A percentile compares a stretch with the other conserved stretches of the same genome.
phyloP scores from a whole-genome alignment of 306 rosid species.

The Sophora flavescens region DNA sequence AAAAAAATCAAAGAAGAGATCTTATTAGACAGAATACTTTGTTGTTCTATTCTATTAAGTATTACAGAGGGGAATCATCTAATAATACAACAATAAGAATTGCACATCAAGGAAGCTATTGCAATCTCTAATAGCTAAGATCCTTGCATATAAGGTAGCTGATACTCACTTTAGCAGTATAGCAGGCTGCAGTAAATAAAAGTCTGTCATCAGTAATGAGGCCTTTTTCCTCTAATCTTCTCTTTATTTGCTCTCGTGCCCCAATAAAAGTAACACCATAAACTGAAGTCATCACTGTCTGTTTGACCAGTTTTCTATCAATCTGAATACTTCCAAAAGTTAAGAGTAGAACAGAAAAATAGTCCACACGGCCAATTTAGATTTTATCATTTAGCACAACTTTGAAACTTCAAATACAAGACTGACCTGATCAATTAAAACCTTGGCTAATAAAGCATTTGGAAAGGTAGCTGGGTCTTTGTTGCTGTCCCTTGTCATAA shows the following conservation, averaged over 20 bases:
- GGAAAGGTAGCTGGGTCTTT: slow-evolving; percentile 72
- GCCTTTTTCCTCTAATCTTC: slow-evolving; percentile 86
- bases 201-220: slow-evolving; percentile 73
- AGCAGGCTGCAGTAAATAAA: slow-evolving; percentile 77
- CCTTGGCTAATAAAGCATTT: slow-evolving; percentile 70
- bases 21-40: slow-evolving; percentile 13
- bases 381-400: slow-evolving; percentile 29
- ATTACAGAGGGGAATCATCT: neutral
- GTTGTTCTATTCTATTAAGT: neutral
- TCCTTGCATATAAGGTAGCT: slow-evolving; percentile 9
- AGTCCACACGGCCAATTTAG: slow-evolving; percentile 9
- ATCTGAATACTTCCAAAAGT: slow-evolving; percentile 67
- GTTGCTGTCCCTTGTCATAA: slow-evolving; percentile 74
- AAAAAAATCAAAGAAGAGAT: neutral
- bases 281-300: slow-evolving; percentile 94
- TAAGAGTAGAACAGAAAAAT: slow-evolving; percentile 31
- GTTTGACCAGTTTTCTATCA: slow-evolving; percentile 88
- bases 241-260: slow-evolving; percentile 88
- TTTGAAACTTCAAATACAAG: slow-evolving; percentile 38
- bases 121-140: slow-evolving; percentile 27
- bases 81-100: slow-evolving; percentile 1
- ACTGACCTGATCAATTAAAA: slow-evolving; percentile 76
- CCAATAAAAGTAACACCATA: slow-evolving; percentile 91
- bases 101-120: slow-evolving; percentile 28
- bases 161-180: slow-evolving; percentile 82